phyloP scores from a whole-genome alignment of 139 green algal species.

The Micractinium sp. region DNA sequence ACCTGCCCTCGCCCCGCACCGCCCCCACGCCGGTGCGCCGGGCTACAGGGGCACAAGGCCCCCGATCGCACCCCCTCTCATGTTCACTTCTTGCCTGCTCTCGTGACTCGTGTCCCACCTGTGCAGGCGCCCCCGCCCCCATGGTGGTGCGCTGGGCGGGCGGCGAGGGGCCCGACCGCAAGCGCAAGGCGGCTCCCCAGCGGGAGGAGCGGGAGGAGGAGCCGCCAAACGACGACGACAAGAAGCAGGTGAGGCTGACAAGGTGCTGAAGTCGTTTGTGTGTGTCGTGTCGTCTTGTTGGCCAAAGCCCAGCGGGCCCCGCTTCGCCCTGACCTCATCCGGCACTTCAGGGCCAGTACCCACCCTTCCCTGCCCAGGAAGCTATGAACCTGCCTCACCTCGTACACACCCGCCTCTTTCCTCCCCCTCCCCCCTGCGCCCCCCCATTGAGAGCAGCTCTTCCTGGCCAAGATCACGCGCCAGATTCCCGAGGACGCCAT shows the following conservation, averaged over 20 bases:
- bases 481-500: slow-evolving; percentile 21
- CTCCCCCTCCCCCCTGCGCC: neutral
- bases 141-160: slow-evolving; percentile 1
- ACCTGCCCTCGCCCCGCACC: too few relatives aligned
- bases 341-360: too few relatives aligned
- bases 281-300: too few relatives aligned
- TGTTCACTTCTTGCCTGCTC: neutral
- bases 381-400: neutral
- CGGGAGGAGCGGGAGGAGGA: neutral
- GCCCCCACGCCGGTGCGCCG: too few relatives aligned
- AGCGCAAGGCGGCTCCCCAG: slow-evolving; percentile 10
- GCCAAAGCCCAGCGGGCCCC: too few relatives aligned
- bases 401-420: too few relatives aligned
- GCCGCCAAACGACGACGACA: neutral
- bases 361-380: neutral
- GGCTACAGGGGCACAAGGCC: neutral
- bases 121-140: neutral
- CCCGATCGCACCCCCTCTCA: neutral
- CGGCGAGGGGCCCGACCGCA: neutral
- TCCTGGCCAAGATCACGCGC: slow-evolving; percentile 17
- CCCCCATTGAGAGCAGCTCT: neutral
- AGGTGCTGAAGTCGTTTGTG: neutral
- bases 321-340: too few relatives aligned
- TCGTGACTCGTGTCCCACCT: neutral
- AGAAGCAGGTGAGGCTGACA: neutral